Evolutionary conservation across 2,329 filamentous ascomycete species (phyloP), one percentile per base, ranked within the genome.

Genomic region (Botryotinia calthae): DNA sequence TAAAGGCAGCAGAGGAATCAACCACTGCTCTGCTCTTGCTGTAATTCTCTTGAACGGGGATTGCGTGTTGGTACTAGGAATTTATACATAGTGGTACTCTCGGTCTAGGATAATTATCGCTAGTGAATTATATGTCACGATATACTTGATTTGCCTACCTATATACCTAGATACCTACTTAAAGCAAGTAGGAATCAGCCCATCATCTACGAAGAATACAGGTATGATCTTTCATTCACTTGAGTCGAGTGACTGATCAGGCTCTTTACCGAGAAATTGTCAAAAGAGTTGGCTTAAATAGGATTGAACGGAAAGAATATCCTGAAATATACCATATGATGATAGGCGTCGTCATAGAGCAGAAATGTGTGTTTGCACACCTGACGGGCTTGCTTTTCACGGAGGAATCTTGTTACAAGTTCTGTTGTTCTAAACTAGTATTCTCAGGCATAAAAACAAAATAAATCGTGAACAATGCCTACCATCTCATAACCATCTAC

Each of bases 361-460:
- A n/a, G n/a, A n/a, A n/a, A n/a, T n/a, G n/a, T 18, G 14, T 16
- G 12, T 28, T 1, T 54, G 51, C 5, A 54, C 3, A 2, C n/a
- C 14, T 28, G 51, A 28, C n/a, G 28, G 1, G 6, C 1, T 28
- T 28, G 0, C 14, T 54, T 54, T 16, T 2, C 8, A 4, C 18
- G 16, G 14, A 2, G 51, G n/a, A 31, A 56, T 8, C 2, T 28
- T 56, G n/a, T 6, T 28, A 18, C 2, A 18, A 56, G 2, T 56
- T 18, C n/a, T 28, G 14, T 14, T 56, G n/a, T 56, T 56, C 5
- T 18, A 14, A 28, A n/a, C 6, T 18, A 1, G 14, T 31, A 7
- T 56, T 56, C 1, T 28, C 1, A 18, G 2, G 51, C 0, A 3
- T 1, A 9, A 28, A 28, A 31, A 0, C 14, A 34, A 34, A 34